Base-by-base conservation (phyloP, 139 green algal genomes). In the Chlamydomonas schloesseri region DNA sequence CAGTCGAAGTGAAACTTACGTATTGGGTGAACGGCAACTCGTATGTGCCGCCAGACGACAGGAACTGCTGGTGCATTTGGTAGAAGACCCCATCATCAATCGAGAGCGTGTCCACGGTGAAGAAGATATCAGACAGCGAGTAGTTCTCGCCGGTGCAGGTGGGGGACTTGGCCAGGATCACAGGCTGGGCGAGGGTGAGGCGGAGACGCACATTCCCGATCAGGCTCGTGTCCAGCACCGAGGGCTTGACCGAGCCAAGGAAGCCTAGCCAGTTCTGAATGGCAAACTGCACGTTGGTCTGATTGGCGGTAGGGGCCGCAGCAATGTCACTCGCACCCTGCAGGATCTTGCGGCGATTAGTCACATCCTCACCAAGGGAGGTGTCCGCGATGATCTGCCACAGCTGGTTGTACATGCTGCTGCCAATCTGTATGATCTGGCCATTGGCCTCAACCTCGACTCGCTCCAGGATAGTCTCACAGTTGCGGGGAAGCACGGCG, bases 331-430 rank as follows among this genome's bases (percentile, higher is more conserved):
- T n/a, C 3, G 20, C 9, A 50, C 37, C 37, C 37, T 75, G 69
- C 33, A 75, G 34, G 5, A 75, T n/a, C 33, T 29, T n/a, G 9
- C 69, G 69, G 3, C 69, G 34, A 23, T 75, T 75, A 6, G 33
- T 55, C 17, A 50, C 34, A 23, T 75, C 69, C 37, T 75, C 69
- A 17, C 69, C 69, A 28, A 75, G 34, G 18, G 69, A n/a, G 6
- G 34, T 57, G 37, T 75, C 69, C 4, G 36, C 37, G n/a, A 75
- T 75, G 34, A 75, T 75, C 28, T 55, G 20, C 69, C 69, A 75
- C 5, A 75, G 64, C 64, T 70, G 64, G 69, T 75, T 75, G 34
- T 57, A 53, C 34, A 75, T 55, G 23, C 5, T n/a, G 34, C 34
- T 18, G 3, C 34, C 69, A 57, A 55, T 31, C 34, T 28, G 5